Evolutionary conservation across 2,329 filamentous ascomycete genomes (phyloP), one percentile per base, ranked within the genome.

Genomic region (Cladobotryum mycophilum): DNA sequence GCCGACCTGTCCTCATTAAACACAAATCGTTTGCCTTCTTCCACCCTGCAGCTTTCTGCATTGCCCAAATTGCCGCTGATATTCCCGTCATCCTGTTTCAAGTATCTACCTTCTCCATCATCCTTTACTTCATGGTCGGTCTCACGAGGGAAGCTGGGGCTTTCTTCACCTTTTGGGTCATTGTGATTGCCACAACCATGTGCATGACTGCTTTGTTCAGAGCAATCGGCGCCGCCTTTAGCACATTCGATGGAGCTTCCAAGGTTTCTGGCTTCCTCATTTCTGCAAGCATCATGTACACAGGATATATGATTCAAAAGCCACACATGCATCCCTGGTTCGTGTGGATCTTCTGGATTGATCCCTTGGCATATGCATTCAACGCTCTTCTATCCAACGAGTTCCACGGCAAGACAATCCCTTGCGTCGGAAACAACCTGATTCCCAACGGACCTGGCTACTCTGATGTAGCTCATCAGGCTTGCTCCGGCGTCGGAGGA

Each of bases 341-440:
- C 20, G 67, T 71, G 3, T 85, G 82, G 82, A 62, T 85, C 3
- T 82, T 76, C 54, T 84, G 80, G 78, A 76, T 85, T 18, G 76
- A 86, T 55, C 85, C 85, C 0, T 68, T 89, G 3, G 79, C 85
- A 0, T 89, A 88, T 52, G 82, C 75, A 0, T 89, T 88, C 51
- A 82, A 88, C 56, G 78, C 78, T 0, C 64, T 90, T 0, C 73
- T 89, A 60, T 73, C 82, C 0, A 89, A 89, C 58, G 86, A 90
- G 61, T 88, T 89, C 51, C 75, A 85, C 55, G 69, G 67, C 34
- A 69, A 85, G 60, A 70, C 60, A 2, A 74, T 82, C 15, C 66
- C 70, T 1, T 82, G 80, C 51, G 49, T 51, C 22, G 71, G 67
- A 2, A 55, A 54, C 25, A 79, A 78, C 52, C 63, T 82, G 5